Base-by-base conservation (phyloP, 1,139 yeast species). In the Petasospora fabianii region DNA sequence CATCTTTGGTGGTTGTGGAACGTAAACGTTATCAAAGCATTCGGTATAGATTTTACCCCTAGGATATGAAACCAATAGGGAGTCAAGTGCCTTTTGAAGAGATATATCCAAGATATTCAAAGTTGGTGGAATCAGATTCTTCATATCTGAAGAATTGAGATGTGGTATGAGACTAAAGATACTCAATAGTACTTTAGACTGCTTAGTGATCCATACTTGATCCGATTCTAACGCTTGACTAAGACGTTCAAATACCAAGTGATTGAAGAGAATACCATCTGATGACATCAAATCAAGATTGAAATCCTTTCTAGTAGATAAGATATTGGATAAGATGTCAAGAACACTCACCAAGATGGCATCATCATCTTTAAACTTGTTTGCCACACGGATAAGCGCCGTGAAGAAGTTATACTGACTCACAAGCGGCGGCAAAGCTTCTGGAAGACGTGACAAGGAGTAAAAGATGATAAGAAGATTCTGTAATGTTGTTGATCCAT, bases 161-260 rank as follows among this genome's bases (percentile, higher is more conserved):
- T 54, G 59, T 21, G 65, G 65, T 3, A 62, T 39, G 28, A 61
- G 55, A 44, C 26, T 48, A 50, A 37, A 55, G 24, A 51, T 24
- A 53, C 34, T 17, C 49, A 32, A 6, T 27, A 30, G 36, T 17
- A 33, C 27, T 17, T 29, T 20, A 24, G 24, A 11, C 24, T 17
- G n/a, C 15, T 11, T 31, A 24, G 30, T 41, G 39, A n/a, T 36
- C 32, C 39, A 15, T n/a, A 24, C 9, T 32, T 18, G 36, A 27
- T 38, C 30, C 4, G 15, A 9, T 19, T 21, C 24, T 21, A 18
- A 9, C 15, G 12, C 10, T 5, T 30, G 13, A 26, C 27, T 22
- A 34, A 48, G 34, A 20, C 40, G 42, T 3, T 41, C 38, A 11
- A 22, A 26, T 3, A 39, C 24, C 24, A 38, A 16, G 12, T 33